Evolutionary conservation across 108 stramenopile genomes (phyloP), one percentile per base, ranked within the genome.

Genomic region (Nannochloropsis oceanica): DNA sequence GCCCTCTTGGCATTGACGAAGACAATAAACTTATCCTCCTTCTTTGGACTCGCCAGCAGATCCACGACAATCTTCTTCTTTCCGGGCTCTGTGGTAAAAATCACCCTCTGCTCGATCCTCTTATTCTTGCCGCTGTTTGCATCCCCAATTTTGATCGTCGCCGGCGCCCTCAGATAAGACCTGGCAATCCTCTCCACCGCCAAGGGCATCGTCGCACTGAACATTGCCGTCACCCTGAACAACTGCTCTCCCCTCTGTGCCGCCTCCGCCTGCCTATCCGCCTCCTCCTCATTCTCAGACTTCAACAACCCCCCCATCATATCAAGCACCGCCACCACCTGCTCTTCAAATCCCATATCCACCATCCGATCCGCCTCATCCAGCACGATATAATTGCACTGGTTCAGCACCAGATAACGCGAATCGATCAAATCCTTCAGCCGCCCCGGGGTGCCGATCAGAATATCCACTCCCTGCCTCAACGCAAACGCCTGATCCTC

Each of bases 391-490:
- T 97, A 99, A 82, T 92, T 93, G 85, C 96, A 97, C 89, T 98
- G 97, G 92, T 97, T 96, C 82, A 99, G 90, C 12, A 98, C 96
- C 86, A 99, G 83, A 88, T 96, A 98, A 22, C 93, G 92, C 92
- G 92, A 93, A 84, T 98, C 96, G 34, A 99, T 86, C 87, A 95
- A 96, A 82, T 99, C 98, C 50, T 96, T 93, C 44, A 99, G 92
- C n/a, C 98, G 94, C 5, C 98, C 98, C 0, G 98, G 98, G 1
- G 98, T 98, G 13, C 96, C 98, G 14, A 99, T 95, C 42, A 99
- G 93, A 80, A 99, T 92, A 82, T 99, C 96, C 12, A 95, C 95
- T 14, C 98, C 98, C 44, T 93, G 86, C 27, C 97, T 91, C 26
- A 99, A 85, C 86, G 92, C 87, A 43, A 92, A 93, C 25, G 94